Conservation (phyloP, 345 rosid genomes). For the Lumnitzera racemosa region DNA sequence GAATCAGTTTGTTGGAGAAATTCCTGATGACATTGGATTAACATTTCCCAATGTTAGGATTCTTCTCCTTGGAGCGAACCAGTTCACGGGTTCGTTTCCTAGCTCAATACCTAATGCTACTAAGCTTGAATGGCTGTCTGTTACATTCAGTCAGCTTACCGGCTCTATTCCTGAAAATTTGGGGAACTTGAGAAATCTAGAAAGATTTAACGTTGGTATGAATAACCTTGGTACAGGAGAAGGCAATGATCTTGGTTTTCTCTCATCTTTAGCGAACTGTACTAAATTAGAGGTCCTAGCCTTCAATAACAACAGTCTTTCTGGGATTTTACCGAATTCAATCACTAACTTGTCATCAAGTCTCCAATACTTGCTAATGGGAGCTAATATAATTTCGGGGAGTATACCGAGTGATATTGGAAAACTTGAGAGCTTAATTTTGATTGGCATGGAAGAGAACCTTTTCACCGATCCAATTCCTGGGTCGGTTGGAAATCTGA, state of each 20-base stretch:
- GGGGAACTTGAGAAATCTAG: conserved; percentile 17
- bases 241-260: conserved; percentile 21
- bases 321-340: conserved; percentile 13
- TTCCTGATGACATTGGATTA: conserved; percentile 15
- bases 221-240: conserved; percentile 15
- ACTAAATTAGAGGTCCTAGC: conserved; percentile 16
- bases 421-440: conserved; percentile 8
- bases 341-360: conserved; percentile 17
- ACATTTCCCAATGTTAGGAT: conserved; percentile 15
- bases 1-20: conserved; percentile 15
- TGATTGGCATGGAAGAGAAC: conserved; percentile 15
- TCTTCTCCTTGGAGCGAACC: conserved; percentile 9
- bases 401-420: conserved; percentile 13
- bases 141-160: neutral
- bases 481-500: conserved; percentile 9
- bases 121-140: conserved; percentile 6
- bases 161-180: conserved; percentile 22
- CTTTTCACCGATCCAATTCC: conserved; percentile 19
- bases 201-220: conserved; percentile 7
- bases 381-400: conserved; percentile 19
- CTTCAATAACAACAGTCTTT: conserved; percentile 14
- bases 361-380: conserved; percentile 11
- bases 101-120: conserved; percentile 15
- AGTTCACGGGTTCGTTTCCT: conserved; percentile 20
- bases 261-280: conserved; percentile 19